Evolutionary conservation across 441 rosid genomes (phyloP).

Genomic region (Theobroma grandiflorum): DNA sequence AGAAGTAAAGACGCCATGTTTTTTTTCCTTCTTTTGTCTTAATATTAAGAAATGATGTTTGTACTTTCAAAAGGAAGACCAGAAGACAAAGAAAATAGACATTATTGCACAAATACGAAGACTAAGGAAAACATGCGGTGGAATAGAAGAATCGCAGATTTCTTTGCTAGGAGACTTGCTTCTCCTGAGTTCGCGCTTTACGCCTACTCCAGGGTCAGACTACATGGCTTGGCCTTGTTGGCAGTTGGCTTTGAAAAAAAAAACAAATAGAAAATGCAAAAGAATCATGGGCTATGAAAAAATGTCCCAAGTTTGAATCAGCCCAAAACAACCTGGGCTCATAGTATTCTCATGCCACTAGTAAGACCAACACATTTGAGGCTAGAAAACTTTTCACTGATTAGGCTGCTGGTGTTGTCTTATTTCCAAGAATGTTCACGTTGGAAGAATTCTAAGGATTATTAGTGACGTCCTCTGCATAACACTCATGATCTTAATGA

Average conservation of each 20-base stretch:
- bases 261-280: neutral
- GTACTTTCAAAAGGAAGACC: neutral
- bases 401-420: neutral
- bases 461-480: too few relatives aligned
- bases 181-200: conserved; percentile 20
- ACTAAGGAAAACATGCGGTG: conserved; percentile 36
- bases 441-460: neutral
- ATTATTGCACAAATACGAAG: conserved; percentile 19
- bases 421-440: neutral
- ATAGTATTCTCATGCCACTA: too few relatives aligned
- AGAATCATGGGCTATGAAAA: neutral
- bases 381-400: too few relatives aligned
- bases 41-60: neutral
- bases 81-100: neutral
- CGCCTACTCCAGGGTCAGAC: neutral
- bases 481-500: too few relatives aligned
- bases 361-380: neutral
- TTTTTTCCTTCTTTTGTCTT: neutral
- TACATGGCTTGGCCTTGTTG: neutral
- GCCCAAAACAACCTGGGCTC: neutral
- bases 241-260: neutral
- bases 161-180: conserved; percentile 15
- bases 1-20: conserved; percentile 61
- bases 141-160: conserved; percentile 35
- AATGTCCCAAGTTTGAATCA: neutral